Evolutionary conservation across 306 rosid species (phyloP).

Genomic region (Sphenostylis stenocarpa): DNA sequence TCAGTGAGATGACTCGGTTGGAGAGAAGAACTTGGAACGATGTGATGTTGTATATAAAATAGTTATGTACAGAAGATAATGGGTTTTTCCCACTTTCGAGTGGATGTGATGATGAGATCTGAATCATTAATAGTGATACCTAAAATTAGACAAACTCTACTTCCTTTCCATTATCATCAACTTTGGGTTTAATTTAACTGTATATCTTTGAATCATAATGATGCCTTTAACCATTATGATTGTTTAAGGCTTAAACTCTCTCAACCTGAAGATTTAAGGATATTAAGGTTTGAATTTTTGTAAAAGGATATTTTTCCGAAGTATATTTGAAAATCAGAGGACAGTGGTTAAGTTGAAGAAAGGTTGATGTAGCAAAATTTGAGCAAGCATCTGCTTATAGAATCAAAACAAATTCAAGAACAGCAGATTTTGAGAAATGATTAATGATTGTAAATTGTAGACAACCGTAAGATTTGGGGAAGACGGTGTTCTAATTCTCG

Average conservation of each 20-base stretch:
- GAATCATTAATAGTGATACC: neutral
- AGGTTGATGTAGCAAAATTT: neutral
- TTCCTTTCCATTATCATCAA: neutral
- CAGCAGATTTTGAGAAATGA: neutral
- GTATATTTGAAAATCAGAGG: too few relatives aligned
- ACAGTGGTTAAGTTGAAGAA: neutral
- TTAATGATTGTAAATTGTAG: neutral
- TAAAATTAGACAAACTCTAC: neutral
- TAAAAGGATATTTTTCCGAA: too few relatives aligned
- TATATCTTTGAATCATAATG: neutral
- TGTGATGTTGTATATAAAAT: slow-evolving; percentile 22
- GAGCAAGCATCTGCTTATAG: too few relatives aligned
- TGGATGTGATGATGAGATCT: neutral
- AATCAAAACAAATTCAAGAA: neutral
- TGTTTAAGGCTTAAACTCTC: too few relatives aligned
- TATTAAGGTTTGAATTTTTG: neutral
- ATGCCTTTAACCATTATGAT: neutral
- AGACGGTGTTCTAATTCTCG: neutral
- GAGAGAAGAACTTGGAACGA: neutral
- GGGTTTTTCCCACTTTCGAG: neutral
- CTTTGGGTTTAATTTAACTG: neutral
- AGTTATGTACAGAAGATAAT: slow-evolving; percentile 8
- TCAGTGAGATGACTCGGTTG: slow-evolving; percentile 34
- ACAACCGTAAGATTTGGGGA: neutral
- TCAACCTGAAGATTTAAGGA: too few relatives aligned